phyloP scores from a whole-genome alignment of 2,329 filamentous ascomycete species.

The Phialocephala sp. region DNA sequence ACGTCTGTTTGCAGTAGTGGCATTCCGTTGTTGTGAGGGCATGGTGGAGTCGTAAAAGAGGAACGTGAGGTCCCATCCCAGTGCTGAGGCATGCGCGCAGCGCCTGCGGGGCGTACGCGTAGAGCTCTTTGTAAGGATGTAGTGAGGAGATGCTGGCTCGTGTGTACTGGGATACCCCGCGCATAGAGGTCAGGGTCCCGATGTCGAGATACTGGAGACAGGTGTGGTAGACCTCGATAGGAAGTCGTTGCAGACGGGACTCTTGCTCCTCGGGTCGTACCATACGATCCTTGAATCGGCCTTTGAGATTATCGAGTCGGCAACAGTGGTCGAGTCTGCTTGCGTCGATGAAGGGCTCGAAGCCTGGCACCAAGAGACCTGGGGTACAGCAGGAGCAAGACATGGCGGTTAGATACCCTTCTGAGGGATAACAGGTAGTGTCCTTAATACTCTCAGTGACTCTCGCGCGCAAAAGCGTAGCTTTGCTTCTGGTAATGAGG shows the following conservation, averaged over 20 bases:
- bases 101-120: slow-evolving; percentile 20
- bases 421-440: no score
- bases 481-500: neutral
- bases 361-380: neutral
- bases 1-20: slow-evolving; percentile 24
- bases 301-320: slow-evolving; percentile 1
- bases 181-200: slow-evolving; percentile 18
- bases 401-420: neutral
- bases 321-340: neutral
- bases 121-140: slow-evolving; percentile 24
- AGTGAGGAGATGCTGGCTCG: slow-evolving; percentile 20
- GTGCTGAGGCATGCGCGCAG: slow-evolving; percentile 27
- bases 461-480: no score
- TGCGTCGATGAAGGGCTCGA: slow-evolving; percentile 20
- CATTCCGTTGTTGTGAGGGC: slow-evolving; percentile 26
- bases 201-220: slow-evolving; percentile 24
- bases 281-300: neutral
- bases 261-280: neutral
- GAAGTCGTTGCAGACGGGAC: slow-evolving; percentile 15
- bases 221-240: slow-evolving; percentile 25
- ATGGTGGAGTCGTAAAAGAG: slow-evolving; percentile 20
- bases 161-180: slow-evolving; percentile 25
- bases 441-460: no score
- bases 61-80: slow-evolving; percentile 20
- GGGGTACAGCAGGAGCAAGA: slow-evolving; percentile 15